Conservation (phyloP, 2,329 filamentous ascomycete species). For the Sporothrix phasma region DNA sequence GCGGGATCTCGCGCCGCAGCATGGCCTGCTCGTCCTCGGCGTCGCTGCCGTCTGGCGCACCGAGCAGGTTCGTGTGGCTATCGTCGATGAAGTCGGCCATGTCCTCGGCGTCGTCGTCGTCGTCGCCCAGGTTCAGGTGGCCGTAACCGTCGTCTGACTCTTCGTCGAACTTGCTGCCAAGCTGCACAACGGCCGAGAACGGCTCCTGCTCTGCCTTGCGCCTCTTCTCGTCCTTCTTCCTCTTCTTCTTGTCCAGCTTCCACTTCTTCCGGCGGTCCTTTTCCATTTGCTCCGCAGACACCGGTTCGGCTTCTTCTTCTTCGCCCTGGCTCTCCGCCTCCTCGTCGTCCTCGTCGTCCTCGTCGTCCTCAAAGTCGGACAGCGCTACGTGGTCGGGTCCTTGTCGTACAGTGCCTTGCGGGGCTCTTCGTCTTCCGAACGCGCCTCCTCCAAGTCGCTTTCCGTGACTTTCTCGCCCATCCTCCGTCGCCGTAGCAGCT, state of each 20-base stretch:
- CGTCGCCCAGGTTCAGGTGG: background rate
- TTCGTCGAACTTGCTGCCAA: slow-evolving; percentile 6
- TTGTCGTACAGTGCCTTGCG: slow-evolving; percentile 24
- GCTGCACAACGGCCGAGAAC: background rate
- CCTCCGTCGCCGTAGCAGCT: slow-evolving; percentile 25
- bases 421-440: slow-evolving; percentile 13
- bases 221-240: slow-evolving; percentile 9
- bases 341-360: slow-evolving; percentile 19
- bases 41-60: slow-evolving; percentile 14
- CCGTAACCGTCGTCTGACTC: slow-evolving; percentile 15
- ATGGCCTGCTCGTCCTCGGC: slow-evolving; percentile 42
- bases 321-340: background rate
- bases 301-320: background rate
- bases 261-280: background rate
- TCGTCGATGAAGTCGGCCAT: slow-evolving; percentile 55
- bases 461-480: slow-evolving; percentile 24
- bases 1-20: slow-evolving; percentile 43
- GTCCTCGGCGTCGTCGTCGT: slow-evolving; percentile 19
- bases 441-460: slow-evolving; percentile 14
- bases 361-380: slow-evolving; percentile 27
- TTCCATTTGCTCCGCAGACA: background rate
- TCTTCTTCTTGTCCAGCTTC: background rate
- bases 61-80: slow-evolving; percentile 13
- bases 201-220: slow-evolving; percentile 3
- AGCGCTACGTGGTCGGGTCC: slow-evolving; percentile 24